Conservation (phyloP, 2,329 filamentous ascomycete genomes). For the Domatiomyces catenatus region DNA sequence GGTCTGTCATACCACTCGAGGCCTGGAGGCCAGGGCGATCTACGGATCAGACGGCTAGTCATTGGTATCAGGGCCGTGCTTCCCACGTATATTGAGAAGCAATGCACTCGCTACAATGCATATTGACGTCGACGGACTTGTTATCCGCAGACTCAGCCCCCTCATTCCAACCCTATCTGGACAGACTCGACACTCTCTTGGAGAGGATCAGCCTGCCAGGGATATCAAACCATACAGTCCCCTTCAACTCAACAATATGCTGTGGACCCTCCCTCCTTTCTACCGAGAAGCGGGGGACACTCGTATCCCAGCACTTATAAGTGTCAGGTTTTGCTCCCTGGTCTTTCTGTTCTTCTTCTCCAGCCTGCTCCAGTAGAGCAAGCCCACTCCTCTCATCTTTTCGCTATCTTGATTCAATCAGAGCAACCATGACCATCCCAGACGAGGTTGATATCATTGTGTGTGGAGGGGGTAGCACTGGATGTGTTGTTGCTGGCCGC, state of each 20-base stretch:
- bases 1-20: background rate
- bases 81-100: background rate
- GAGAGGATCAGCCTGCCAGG: slow-evolving; percentile 6
- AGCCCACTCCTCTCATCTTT: slow-evolving; percentile 2
- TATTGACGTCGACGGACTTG: slow-evolving; percentile 6
- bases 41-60: background rate
- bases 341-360: slow-evolving; percentile 3
- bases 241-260: slow-evolving; percentile 3
- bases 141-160: slow-evolving; percentile 5
- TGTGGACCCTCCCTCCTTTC: slow-evolving; percentile 7
- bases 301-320: slow-evolving; percentile 6
- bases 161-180: slow-evolving; percentile 7
- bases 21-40: slow-evolving; percentile 1
- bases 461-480: slow-evolving; percentile 54
- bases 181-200: slow-evolving; percentile 1
- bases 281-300: slow-evolving; percentile 9
- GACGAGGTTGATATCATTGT: slow-evolving; percentile 73
- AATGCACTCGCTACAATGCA: background rate
- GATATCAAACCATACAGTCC: slow-evolving; percentile 3
- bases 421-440: slow-evolving; percentile 42
- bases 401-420: background rate
- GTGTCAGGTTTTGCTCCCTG: slow-evolving; percentile 1
- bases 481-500: slow-evolving; percentile 27
- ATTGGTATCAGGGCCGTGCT: background rate
- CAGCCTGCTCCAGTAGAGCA: slow-evolving; percentile 17